Evolutionary conservation across 306 rosid species (phyloP).

Genomic region (Arachis stenosperma): DNA sequence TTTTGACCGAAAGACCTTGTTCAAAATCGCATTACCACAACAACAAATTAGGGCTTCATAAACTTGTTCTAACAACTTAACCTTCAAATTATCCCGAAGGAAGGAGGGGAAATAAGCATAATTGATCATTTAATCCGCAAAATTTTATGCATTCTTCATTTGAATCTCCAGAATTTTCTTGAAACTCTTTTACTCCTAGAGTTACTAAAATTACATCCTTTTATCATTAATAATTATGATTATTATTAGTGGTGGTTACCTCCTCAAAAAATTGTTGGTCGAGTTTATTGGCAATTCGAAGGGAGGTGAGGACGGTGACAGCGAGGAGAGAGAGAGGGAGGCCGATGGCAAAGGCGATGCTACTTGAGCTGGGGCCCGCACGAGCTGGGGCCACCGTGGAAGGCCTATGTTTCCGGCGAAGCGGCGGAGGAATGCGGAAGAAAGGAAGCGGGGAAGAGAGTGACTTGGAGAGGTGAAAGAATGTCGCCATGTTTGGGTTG

Average conservation of each 20-base stretch:
- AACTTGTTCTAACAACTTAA: too few species aligned
- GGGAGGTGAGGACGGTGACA: slow-evolving; percentile 63
- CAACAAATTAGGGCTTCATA: too few species aligned
- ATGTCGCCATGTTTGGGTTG: slow-evolving; percentile 55
- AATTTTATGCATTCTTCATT: too few species aligned
- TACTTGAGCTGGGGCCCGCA: slow-evolving; percentile 65
- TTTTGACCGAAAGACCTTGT: too few species aligned
- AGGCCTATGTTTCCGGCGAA: slow-evolving; percentile 41
- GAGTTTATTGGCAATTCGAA: slow-evolving; percentile 64
- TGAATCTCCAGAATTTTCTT: too few species aligned
- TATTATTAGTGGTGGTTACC: slow-evolving; percentile 42
- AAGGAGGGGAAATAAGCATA: too few species aligned
- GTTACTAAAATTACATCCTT: too few species aligned
- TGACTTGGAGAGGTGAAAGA: slow-evolving; percentile 49
- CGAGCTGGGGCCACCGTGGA: slow-evolving; percentile 49
- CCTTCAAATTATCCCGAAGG: too few species aligned
- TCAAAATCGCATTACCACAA: too few species aligned
- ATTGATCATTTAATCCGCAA: too few species aligned
- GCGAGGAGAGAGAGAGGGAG: slow-evolving; percentile 70
- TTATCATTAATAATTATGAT: too few species aligned
- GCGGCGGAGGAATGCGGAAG: slow-evolving; percentile 33
- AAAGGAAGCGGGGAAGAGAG: slow-evolving; percentile 36
- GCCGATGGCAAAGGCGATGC: slow-evolving; percentile 61
- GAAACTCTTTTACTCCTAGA: too few species aligned
- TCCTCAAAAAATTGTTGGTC: slow-evolving; percentile 73